These are phyloP conservation scores for Solanum clarkiae DNA, from an alignment of 257 asterid genomes.

Conservation along the genomic window DNA sequence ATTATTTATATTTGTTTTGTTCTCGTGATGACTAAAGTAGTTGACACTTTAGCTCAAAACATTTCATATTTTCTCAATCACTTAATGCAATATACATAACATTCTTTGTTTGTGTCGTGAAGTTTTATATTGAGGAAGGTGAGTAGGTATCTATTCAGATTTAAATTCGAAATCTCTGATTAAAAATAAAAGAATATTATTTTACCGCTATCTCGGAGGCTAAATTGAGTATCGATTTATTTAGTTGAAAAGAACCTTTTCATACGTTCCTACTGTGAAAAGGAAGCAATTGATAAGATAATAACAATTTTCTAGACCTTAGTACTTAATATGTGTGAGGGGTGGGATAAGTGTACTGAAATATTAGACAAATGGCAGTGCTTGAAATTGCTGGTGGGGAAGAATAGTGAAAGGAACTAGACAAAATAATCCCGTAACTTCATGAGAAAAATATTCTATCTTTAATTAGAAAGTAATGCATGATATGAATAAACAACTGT, in stretches of 20 bases:
- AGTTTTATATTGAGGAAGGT: not conserved
- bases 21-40: not conserved
- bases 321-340: not conserved
- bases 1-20: not conserved
- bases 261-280: not conserved
- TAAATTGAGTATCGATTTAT: not conserved
- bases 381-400: not conserved
- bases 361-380: not conserved
- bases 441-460: not conserved
- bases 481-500: not conserved
- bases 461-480: not conserved
- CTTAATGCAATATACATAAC: not conserved
- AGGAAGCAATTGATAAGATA: not conserved
- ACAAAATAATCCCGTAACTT: not conserved
- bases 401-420: not conserved
- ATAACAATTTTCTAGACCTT: not conserved
- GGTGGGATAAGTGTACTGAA: not conserved
- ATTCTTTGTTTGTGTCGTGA: not conserved
- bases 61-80: too few relatives aligned
- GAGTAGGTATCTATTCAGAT: not conserved
- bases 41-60: not conserved
- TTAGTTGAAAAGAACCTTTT: not conserved
- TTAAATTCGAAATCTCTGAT: fast-evolving
- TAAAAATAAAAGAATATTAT: fast-evolving
- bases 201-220: fast-evolving